phyloP scores from a whole-genome alignment of 129 eudicot species.

The Flaveria trinervia region DNA sequence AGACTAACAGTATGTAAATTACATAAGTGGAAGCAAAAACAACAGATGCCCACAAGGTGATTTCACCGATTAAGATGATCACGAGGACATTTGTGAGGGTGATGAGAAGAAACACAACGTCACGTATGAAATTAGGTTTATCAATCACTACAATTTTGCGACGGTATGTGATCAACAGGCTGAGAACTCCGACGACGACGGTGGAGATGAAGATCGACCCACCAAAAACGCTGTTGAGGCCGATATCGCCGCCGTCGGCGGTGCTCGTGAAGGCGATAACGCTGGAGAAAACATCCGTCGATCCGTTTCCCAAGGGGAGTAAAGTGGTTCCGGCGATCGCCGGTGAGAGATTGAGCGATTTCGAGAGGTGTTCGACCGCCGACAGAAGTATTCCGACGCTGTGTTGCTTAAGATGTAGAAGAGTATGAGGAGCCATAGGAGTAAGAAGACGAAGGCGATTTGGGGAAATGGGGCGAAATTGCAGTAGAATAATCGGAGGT shows the following conservation, averaged over 20 bases:
- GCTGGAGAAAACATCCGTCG: constrained; percentile 61
- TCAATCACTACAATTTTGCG: constrained; percentile 35
- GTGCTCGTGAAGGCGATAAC: constrained; percentile 54
- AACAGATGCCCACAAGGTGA: constrained; percentile 44
- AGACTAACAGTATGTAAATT: constrained; percentile 49
- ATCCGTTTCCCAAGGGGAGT: constrained; percentile 75
- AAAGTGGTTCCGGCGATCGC: constrained; percentile 69
- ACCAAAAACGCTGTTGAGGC: constrained; percentile 67
- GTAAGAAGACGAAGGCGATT: constrained; percentile 41
- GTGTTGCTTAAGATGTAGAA: constrained; percentile 64
- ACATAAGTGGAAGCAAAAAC: constrained; percentile 45
- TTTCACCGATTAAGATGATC: constrained; percentile 42
- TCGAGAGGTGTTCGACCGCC: constrained; percentile 51
- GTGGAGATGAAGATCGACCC: constrained; percentile 63
- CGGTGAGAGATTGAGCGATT: constrained; percentile 51
- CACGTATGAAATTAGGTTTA: constrained; percentile 52
- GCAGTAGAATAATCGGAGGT: constrained; percentile 59
- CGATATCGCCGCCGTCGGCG: constrained; percentile 50
- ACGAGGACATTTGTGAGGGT: constrained; percentile 42
- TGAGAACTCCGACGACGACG: constrained; percentile 62
- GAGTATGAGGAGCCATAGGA: constrained; percentile 54
- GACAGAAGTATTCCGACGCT: constrained; percentile 61
- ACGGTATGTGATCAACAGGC: constrained; percentile 27
- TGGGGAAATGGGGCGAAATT: constrained; percentile 33
- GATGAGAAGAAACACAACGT: constrained; percentile 52